Conservation (phyloP, 2,329 filamentous ascomycete species). For the Colletotrichum sp. region DNA sequence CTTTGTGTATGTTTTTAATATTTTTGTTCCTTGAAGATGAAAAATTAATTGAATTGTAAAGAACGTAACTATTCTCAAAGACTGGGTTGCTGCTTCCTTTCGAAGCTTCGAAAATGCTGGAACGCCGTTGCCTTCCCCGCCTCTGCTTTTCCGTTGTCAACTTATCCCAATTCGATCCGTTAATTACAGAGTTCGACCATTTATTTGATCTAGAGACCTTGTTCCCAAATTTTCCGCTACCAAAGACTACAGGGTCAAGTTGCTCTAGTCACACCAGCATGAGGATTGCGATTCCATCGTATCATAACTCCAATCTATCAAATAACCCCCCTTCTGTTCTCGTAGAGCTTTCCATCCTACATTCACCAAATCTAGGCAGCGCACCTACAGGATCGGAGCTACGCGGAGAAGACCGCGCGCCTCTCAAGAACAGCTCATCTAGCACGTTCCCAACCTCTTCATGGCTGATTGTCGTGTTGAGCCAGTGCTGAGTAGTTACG, state of each 20-base stretch:
- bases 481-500: slow-evolving; percentile 42
- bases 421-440: slow-evolving; percentile 31
- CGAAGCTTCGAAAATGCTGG: background rate
- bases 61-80: background rate
- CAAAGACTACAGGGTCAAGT: too few species aligned
- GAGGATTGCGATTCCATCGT: background rate
- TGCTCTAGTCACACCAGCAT: background rate
- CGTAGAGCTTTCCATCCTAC: background rate
- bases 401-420: slow-evolving; percentile 20
- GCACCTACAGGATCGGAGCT: background rate
- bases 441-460: slow-evolving; percentile 29
- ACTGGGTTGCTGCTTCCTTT: background rate
- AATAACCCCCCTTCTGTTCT: too few species aligned
- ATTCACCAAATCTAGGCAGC: background rate
- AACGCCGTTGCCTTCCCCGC: background rate
- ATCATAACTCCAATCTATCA: background rate
- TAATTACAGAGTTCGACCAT: too few species aligned
- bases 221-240: too few species aligned
- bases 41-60: background rate
- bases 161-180: background rate
- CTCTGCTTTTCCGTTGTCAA: background rate
- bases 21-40: background rate
- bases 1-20: background rate
- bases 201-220: background rate
- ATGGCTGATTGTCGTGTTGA: slow-evolving; percentile 34